Percentiles rank a stretch among this genome's conserved stretches.
phyloP scores from a whole-genome alignment of 164 flowering plant species.

The Tetrastigma voinierianum region DNA sequence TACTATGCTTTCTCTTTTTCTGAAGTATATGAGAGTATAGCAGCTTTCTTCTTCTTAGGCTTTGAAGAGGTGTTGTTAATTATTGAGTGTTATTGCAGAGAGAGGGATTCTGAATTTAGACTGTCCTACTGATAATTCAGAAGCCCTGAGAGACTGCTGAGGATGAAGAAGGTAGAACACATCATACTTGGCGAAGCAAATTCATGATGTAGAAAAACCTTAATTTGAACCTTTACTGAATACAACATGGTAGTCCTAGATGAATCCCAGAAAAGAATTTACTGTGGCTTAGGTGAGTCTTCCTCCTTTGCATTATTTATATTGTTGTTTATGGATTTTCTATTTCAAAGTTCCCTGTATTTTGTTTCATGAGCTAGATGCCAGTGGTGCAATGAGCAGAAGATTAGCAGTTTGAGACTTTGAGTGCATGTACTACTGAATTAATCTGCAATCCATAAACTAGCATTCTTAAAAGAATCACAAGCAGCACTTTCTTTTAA shows the following conservation, averaged over 20 bases:
- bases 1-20: background rate
- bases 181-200: background rate
- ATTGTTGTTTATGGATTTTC: background rate
- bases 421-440: background rate
- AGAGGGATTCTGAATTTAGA: background rate
- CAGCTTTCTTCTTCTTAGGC: no score
- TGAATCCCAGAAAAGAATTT: conserved; percentile 1
- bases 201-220: background rate
- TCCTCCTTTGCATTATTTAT: background rate
- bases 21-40: background rate
- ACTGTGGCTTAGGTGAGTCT: background rate
- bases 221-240: background rate
- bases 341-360: background rate
- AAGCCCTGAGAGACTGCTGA: background rate
- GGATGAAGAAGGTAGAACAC: background rate
- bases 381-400: background rate
- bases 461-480: background rate
- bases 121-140: background rate
- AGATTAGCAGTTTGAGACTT: background rate
- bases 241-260: background rate
- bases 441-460: background rate
- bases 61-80: no score
- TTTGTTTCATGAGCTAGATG: background rate
- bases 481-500: background rate
- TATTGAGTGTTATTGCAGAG: background rate